Evolutionary conservation across 1,284 basidiomycete species (phyloP), one percentile per base, ranked within the genome.

Genomic region (Ganoderma boninense): DNA sequence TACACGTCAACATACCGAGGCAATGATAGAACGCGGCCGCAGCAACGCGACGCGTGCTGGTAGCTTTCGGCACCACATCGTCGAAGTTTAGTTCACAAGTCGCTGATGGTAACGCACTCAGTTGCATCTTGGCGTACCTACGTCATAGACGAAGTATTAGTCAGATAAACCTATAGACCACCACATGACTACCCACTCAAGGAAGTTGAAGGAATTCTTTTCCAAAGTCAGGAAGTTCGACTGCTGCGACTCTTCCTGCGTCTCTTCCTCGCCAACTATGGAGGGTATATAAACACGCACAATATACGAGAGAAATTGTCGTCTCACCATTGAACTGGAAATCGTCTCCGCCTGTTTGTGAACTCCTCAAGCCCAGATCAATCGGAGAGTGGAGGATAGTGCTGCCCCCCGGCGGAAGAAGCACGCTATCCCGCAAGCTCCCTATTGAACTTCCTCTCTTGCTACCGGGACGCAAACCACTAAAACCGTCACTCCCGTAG

Each of bases 1-100:
- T 8, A 52, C 10, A 11, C 32, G 14, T 35, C 2, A 13, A 81
- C 88, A 64, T 69, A 93, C 93, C 92, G 64, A 95, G 84, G 78
- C 92, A 94, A 73, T 95, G 93, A 80, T 95, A 93, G 77, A 95
- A 90, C 5, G 89, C 93, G 40, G 92, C 88, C 20, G 93, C 88
- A 7, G 92, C 93, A 43, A 95, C 91, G 76, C 91, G 92, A 20
- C 87, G 84, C 2, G 91, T 93, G 74, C 91, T 92, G 1, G 90
- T 88, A 60, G 81, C 77, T 69, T 82, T 85, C 7, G 92, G 93
- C 23, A 89, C 90, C 43, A 95, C 84, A 49, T 85, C 86, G 69
- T 91, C 87, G 76, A 95, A 94, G 13, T 81, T 83, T 35, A 95
- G 81, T 64, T 82, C 79, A 23, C 80, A 80, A n/a, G 81, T 80